Base-by-base conservation (phyloP, 176 grass and related monocot genomes). In the Raddia guianensis region DNA sequence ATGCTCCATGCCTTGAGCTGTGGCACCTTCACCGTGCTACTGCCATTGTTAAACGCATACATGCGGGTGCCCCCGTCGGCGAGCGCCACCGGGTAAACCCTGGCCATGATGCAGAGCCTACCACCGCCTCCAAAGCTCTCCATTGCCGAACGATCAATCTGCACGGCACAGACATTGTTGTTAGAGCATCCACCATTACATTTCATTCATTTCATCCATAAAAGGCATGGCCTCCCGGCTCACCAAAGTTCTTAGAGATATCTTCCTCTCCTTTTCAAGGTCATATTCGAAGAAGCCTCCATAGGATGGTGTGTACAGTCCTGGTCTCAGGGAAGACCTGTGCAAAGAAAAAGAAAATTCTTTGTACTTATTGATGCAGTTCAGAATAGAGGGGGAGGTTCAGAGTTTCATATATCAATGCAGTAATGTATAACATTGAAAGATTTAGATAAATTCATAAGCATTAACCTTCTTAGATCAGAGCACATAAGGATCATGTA, bases 231-330 rank as follows among this genome's bases (percentile, higher is more conserved):
- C 12, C 1, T 59, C 20, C 20, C 1, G 34, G 83, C 80, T 74
- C 83, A 98, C 92, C 87, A 93, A 73, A 77, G 88, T 95, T 83
- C 88, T 98, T 44, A 98, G 81, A 84, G 90, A 91, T 78, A 98
- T 76, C 21, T 81, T 93, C 5, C 27, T 81, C 59, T 89, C 86
- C 64, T 89, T 88, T 7, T 93, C 33, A 3, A 98, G 61, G 66
- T 91, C 70, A 20, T 89, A 66, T 12, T 89, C 92, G 48, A 93
- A 85, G 86, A 98, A 98, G 60, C 86, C 88, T 63, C 95, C 90
- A 34, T 94, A 95, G 43, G 79, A 81, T 73, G 92, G 92, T 34
- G 78, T 95, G 75, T 89, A 85, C 40, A 98, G 20, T 59, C 80
- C 90, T 76, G 78, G 10, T 64, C 90, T 89, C 80, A 90, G 61